Base-by-base conservation (phyloP, 768 basidiomycete genomes). In the Rhodotorula paludigena region DNA sequence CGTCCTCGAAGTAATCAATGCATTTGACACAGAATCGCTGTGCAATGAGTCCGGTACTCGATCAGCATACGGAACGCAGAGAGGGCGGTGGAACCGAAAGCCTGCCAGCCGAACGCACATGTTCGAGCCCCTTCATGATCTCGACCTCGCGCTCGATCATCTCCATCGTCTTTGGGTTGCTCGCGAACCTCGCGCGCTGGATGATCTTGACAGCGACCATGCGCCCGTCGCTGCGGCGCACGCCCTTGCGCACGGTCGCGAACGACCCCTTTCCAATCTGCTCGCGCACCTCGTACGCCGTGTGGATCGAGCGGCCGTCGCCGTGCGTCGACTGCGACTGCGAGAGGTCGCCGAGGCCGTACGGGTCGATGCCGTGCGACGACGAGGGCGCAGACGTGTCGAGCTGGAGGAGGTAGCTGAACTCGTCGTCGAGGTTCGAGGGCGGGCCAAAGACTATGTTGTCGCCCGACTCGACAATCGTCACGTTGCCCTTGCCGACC, bases 121-220 rank as follows among this genome's bases (percentile, higher is more conserved):
- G 92, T 63, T 86, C 81, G 54, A 94, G 81, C 33, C 80, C 80
- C 76, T 87, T 84, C 78, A 92, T 84, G 71, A 96, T 90, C 35
- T 83, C 82, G 59, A 92, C 89, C 78, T 90, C 89, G 33, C 89
- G 81, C 69, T 83, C 82, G 66, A 90, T 85, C 38, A 80, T 78
- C 35, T 76, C 71, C 20, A 81, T 60, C 44, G 71, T 71, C 49
- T 73, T 56, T 12, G 72, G 68, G 39, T 73, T 69, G 41, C 44
- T 42, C 8, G 48, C 53, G 44, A 73, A 69, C 55, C 72, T 41
- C 47, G 67, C 64, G 57, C 71, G 69, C 42, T 64, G 53, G 66
- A 93, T 90, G 81, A 91, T 87, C 81, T 98, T 98, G 78, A 93
- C 85, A 0, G 94, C 94, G 69, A 84, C 87, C 82, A 85, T 85